phyloP scores from a whole-genome alignment of 1,139 yeast species.

The Dujonia santamariae region DNA sequence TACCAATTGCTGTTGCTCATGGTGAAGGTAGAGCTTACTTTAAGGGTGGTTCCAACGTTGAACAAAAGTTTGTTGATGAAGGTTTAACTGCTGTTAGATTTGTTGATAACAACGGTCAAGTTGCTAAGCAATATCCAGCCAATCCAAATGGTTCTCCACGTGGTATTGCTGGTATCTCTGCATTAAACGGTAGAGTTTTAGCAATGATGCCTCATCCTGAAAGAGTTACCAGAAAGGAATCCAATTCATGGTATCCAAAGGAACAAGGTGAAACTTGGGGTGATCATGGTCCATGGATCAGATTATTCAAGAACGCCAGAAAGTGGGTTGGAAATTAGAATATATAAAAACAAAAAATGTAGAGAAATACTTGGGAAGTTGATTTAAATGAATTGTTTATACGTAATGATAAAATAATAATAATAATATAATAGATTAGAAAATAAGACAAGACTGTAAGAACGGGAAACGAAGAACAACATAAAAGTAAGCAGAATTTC shows the following conservation, averaged over 20 bases:
- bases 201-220: conserved; percentile 99
- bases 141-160: conserved; percentile 96
- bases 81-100: conserved; percentile 67
- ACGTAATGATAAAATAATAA: no score
- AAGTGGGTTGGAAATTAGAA: conserved; percentile 88
- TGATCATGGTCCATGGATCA: conserved; percentile 90
- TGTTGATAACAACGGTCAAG: conserved; percentile 86
- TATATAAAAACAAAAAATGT: no score
- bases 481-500: no score
- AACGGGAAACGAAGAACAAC: no score
- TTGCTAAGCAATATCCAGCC: conserved; percentile 81
- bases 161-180: conserved; percentile 90
- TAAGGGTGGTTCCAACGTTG: conserved; percentile 37
- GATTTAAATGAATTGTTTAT: no score
- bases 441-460: no score
- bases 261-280: conserved; percentile 66
- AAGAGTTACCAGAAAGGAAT: conserved; percentile 82
- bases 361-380: no score
- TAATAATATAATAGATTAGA: no score
- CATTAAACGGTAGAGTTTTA: conserved; percentile 89
- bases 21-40: conserved; percentile 96
- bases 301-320: conserved; percentile 90
- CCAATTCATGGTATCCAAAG: conserved; percentile 88
- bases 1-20: conserved; percentile 98
- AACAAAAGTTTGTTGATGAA: conserved; percentile 43